phyloP scores from a whole-genome alignment of 352 stramenopile species.

The Phytopythium chamaehyphon region DNA sequence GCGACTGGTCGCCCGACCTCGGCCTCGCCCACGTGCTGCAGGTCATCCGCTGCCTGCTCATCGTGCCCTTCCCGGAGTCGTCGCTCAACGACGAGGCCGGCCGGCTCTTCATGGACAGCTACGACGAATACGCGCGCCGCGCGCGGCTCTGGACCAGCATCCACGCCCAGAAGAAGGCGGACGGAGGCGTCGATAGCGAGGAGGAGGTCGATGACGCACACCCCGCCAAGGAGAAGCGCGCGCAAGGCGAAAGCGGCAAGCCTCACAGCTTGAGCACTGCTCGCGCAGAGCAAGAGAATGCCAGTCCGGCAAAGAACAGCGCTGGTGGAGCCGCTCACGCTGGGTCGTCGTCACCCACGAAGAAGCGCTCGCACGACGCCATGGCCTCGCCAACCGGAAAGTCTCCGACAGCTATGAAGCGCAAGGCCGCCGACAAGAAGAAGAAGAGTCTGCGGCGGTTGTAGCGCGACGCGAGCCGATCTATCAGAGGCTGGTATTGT shows the following conservation, averaged over 20 bases:
- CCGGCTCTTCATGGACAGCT: conserved; percentile 98
- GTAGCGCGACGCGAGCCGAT: not conserved
- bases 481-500: not conserved
- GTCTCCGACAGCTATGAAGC: not conserved
- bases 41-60: conserved; percentile 98
- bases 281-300: conserved; percentile 6
- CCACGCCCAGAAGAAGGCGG: conserved; percentile 66
- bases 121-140: conserved; percentile 94
- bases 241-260: conserved; percentile 51
- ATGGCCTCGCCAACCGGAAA: not conserved
- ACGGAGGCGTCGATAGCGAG: conserved; percentile 20
- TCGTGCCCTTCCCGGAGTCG: conserved; percentile 99
- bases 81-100: conserved; percentile 99
- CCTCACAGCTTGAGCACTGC: not conserved
- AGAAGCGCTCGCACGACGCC: conserved; percentile 5
- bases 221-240: conserved; percentile 7
- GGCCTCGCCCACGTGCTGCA: conserved; percentile 96
- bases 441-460: conserved; percentile 6
- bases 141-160: conserved; percentile 90
- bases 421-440: conserved; percentile 7
- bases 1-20: conserved; percentile 94
- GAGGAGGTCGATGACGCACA: conserved; percentile 9
- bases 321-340: not conserved
- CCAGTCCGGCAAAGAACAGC: not conserved
- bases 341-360: not conserved